Base-by-base conservation (phyloP, 2,329 filamentous ascomycete genomes). In the Diaporthe vaccinii region DNA sequence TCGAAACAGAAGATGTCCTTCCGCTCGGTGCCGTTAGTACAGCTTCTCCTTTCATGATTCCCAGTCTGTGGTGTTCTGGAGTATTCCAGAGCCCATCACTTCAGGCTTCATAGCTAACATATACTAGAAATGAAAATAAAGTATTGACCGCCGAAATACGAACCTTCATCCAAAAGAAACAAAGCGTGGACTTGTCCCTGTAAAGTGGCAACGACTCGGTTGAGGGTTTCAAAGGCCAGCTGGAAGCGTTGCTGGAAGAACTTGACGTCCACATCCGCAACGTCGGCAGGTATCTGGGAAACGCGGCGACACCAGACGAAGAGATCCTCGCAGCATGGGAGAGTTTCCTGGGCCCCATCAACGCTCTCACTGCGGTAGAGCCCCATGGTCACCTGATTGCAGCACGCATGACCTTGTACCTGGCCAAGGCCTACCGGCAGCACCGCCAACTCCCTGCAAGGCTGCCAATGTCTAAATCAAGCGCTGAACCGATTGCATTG, bases 201-300 rank as follows among this genome's bases (percentile, higher is more conserved):
- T 46, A 15, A 0, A 36, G 25, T 10, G 34, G 14, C 5, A n/a
- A 25, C 36, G 44, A 6, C 46, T 9, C 14, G 10, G 5, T 1
- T 44, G 39, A 34, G 22, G 51, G 46, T 7, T 14, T 12, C 2
- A 25, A 22, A 8, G 6, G 31, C 28, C 15, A n/a, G 28, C 39
- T 74, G n/a, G 46, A 70, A 31, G 31, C n/a, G 14, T 17, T 75
- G 4, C 51, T 75, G 20, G 31, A 49, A 28, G 59, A 41, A 46
- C 34, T 75, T 3, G 70, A 74, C 55, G 14, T 25, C 9, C 25
- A 58, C 28, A 75, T 75, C 17, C 39, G 41, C 31, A 28, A 65
- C 3, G 70, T 75, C 14, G 34, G 36, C 12, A 39, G 5, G 22
- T 65, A 69, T n/a, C 9, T 31, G 90, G 3, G 90, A 88, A 67